A percentile compares a stretch with the other conserved stretches of the same genome.
Conservation (phyloP, 1,284 basidiomycete species). For the Fomitopsis palustris region DNA sequence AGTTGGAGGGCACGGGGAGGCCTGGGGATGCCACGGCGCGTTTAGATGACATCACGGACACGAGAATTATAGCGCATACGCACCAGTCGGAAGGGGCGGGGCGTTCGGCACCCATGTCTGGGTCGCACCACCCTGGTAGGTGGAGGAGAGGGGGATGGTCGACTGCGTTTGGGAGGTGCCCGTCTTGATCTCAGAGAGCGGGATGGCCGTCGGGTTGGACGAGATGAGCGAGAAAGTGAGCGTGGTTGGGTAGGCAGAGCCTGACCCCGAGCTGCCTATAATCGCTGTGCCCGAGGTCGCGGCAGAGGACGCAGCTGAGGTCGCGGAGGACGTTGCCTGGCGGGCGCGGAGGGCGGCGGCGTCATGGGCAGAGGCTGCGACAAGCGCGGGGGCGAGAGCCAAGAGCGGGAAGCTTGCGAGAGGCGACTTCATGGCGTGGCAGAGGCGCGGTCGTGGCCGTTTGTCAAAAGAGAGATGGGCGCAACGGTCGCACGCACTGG, state of each 20-base stretch:
- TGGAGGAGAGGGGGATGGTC: constrained; percentile 38
- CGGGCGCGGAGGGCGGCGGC: not conserved
- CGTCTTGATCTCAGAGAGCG: constrained; percentile 43
- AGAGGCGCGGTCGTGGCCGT: not conserved
- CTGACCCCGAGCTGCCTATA: not conserved
- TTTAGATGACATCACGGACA: not conserved
- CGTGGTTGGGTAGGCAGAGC: constrained; percentile 11
- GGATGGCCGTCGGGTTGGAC: constrained; percentile 59
- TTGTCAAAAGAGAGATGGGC: not conserved
- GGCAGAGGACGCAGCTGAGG: not conserved
- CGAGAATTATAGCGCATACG: constrained; percentile 12
- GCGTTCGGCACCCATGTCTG: constrained; percentile 44
- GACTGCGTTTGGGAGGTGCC: constrained; percentile 32
- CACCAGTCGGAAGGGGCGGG: constrained; percentile 47
- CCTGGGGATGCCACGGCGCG: constrained; percentile 23
- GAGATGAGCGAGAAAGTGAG: constrained; percentile 41
- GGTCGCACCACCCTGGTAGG: constrained; percentile 36
- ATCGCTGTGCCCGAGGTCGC: not conserved
- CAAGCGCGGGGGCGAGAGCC: not conserved
- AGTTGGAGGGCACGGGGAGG: constrained; percentile 50
- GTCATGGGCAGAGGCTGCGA: not conserved
- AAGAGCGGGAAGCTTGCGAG: not conserved
- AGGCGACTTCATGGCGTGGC: not conserved
- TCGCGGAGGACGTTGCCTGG: not conserved
- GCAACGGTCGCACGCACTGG: not conserved